A percentile compares a stretch with the other conserved stretches of the same genome.
phyloP scores from a whole-genome alignment of 768 basidiomycete genomes.

The Tricholoma sp. region DNA sequence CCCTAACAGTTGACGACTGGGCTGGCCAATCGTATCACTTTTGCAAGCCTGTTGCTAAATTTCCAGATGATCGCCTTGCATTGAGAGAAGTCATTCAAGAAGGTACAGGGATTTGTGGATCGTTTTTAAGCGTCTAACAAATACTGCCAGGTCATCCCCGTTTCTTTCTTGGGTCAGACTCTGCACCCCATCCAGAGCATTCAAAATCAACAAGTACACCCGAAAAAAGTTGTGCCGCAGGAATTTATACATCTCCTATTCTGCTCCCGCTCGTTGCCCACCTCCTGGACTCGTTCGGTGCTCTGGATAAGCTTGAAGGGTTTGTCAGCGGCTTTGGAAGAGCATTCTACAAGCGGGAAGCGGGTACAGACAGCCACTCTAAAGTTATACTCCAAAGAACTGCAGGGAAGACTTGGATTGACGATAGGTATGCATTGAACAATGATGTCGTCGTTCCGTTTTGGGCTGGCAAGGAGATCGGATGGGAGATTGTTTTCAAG shows the following conservation, averaged over 20 bases:
- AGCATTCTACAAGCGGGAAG: constrained; percentile 59
- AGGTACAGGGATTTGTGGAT: constrained; percentile 37
- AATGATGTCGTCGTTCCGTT: constrained; percentile 70
- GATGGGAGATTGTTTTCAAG: constrained; percentile 53
- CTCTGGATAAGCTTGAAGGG: constrained; percentile 72
- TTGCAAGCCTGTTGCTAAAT: constrained; percentile 98
- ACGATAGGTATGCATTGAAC: constrained; percentile 42
- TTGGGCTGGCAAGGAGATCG: constrained; percentile 77
- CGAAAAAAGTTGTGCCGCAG: constrained; percentile 80
- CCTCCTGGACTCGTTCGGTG: constrained; percentile 81
- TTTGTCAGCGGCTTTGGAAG: constrained; percentile 82
- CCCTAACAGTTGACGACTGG: constrained; percentile 93
- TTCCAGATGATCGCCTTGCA: constrained; percentile 84
- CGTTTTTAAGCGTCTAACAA: constrained; percentile 2
- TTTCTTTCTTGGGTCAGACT: constrained; percentile 97
- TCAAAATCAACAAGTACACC: constrained; percentile 70
- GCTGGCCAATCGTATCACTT: constrained; percentile 93
- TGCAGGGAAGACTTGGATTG: constrained; percentile 33
- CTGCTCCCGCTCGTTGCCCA: constrained; percentile 88
- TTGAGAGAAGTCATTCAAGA: constrained; percentile 70
- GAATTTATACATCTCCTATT: constrained; percentile 92
- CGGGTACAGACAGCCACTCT: constrained; percentile 22
- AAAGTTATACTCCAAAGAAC: constrained; percentile 42
- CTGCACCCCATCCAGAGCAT: constrained; percentile 80
- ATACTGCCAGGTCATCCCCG: constrained; percentile 67